Evolutionary conservation across 805 yeast genomes (phyloP).

Genomic region (Wickerhamomyces tratensis): DNA sequence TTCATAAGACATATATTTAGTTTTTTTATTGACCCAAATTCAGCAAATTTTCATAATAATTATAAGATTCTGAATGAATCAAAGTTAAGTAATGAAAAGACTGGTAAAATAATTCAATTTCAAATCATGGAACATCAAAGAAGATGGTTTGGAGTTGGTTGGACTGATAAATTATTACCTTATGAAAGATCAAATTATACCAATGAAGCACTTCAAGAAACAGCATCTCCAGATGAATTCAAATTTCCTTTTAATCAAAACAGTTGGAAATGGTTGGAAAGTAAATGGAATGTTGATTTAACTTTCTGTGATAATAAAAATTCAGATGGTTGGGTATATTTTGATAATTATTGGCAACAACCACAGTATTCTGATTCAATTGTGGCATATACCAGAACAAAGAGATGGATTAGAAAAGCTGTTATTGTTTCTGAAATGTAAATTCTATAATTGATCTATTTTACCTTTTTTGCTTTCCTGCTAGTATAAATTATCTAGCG

Average conservation of each 20-base stretch:
- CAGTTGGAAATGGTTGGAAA: conserved; percentile 52
- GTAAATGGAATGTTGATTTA: conserved; percentile 36
- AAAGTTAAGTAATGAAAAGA: conserved; percentile 29
- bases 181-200: conserved; percentile 42
- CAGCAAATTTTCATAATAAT: conserved; percentile 12
- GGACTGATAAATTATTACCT: conserved; percentile 42
- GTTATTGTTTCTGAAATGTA: conserved; percentile 21
- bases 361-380: conserved; percentile 33
- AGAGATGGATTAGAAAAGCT: conserved; percentile 44
- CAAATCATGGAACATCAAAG: conserved; percentile 48
- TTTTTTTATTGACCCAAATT: conserved; percentile 27
- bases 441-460: too few relatives aligned
- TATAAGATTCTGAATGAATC: conserved; percentile 27
- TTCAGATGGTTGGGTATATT: conserved; percentile 45
- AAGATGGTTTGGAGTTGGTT: conserved; percentile 54
- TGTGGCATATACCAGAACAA: conserved; percentile 38
- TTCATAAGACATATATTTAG: conserved; percentile 28
- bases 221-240: conserved; percentile 25
- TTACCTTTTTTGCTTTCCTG: too few relatives aligned
- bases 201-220: conserved; percentile 24
- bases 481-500: too few relatives aligned
- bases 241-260: conserved; percentile 35
- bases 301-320: conserved; percentile 27
- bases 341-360: conserved; percentile 40
- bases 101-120: conserved; percentile 39